These are phyloP conservation scores for Termitomyces bulborhizus DNA, from an alignment of 768 basidiomycete genomes.

Conservation along the genomic window DNA sequence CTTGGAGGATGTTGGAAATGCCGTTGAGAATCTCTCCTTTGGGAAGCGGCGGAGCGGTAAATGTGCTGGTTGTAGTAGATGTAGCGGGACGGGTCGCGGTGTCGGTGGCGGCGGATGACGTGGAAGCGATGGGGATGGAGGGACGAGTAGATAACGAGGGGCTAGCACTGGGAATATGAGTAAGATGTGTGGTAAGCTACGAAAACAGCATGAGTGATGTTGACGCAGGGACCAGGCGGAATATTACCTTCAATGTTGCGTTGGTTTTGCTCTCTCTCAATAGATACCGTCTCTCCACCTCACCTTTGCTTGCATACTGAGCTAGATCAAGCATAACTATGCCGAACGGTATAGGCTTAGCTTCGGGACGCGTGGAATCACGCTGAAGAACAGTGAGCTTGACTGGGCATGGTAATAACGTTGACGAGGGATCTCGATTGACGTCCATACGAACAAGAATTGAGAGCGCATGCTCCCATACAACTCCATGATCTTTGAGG, in stretches of 20 bases:
- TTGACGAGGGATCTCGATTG: constrained; percentile 37
- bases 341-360: constrained; percentile 42
- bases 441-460: constrained; percentile 56
- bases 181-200: constrained; percentile 51
- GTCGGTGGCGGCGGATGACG: background rate
- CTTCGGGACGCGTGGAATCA: constrained; percentile 45
- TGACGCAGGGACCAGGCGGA: background rate
- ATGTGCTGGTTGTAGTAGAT: constrained; percentile 21
- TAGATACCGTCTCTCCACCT: constrained; percentile 59
- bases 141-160: constrained; percentile 9
- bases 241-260: constrained; percentile 62
- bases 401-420: constrained; percentile 53
- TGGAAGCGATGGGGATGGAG: background rate
- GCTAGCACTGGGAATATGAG: constrained; percentile 22
- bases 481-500: constrained; percentile 59
- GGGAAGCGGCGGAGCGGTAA: constrained; percentile 60
- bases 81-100: background rate
- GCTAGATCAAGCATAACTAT: constrained; percentile 66
- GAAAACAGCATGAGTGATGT: background rate
- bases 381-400: constrained; percentile 63
- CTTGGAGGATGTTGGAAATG: constrained; percentile 48
- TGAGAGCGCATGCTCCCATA: constrained; percentile 54
- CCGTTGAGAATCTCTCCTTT: constrained; percentile 70
- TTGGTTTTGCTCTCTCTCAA: constrained; percentile 73
- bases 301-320: constrained; percentile 60